Conservation (phyloP, 1,139 yeast genomes). For the Blastobotrys arbuscula region DNA sequence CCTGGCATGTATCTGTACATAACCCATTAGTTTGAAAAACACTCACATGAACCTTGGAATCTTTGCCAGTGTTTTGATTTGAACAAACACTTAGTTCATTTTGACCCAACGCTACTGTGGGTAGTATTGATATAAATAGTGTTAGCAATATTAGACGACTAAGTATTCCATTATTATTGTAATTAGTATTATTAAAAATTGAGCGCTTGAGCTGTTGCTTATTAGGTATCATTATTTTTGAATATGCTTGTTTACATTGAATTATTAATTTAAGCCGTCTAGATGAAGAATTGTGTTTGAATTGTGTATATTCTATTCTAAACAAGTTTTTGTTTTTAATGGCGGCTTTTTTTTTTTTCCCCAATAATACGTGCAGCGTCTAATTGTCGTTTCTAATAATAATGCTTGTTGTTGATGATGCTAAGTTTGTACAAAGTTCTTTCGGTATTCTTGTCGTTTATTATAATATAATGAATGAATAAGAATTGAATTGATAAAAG, state of each 20-base stretch:
- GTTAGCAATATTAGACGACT: constrained; percentile 1
- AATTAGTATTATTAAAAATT: background rate
- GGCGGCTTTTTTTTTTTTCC: too few relatives aligned
- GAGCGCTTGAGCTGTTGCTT: background rate
- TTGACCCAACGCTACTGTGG: background rate
- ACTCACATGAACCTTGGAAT: constrained; percentile 24
- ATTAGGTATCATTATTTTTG: too few relatives aligned
- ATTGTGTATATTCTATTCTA: too few relatives aligned
- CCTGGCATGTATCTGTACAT: constrained; percentile 47
- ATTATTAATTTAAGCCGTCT: background rate
- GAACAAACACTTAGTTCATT: constrained; percentile 40
- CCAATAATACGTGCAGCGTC: too few relatives aligned
- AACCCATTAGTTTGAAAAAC: constrained; percentile 50
- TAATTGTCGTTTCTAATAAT: too few relatives aligned
- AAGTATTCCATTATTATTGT: background rate
- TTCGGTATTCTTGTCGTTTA: background rate
- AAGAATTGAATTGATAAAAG: background rate
- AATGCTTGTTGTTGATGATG: too few relatives aligned
- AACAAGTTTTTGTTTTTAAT: too few relatives aligned
- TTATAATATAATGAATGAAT: background rate
- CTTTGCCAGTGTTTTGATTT: constrained; percentile 39
- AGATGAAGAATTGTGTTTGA: too few relatives aligned
- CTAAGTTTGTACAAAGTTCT: background rate
- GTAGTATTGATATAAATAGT: background rate
- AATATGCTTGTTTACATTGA: background rate